Percentiles rank a stretch among this genome's conserved stretches.
Evolutionary conservation across 2,329 filamentous ascomycete species (phyloP).

Genomic region (Trichoderma hamatum): DNA sequence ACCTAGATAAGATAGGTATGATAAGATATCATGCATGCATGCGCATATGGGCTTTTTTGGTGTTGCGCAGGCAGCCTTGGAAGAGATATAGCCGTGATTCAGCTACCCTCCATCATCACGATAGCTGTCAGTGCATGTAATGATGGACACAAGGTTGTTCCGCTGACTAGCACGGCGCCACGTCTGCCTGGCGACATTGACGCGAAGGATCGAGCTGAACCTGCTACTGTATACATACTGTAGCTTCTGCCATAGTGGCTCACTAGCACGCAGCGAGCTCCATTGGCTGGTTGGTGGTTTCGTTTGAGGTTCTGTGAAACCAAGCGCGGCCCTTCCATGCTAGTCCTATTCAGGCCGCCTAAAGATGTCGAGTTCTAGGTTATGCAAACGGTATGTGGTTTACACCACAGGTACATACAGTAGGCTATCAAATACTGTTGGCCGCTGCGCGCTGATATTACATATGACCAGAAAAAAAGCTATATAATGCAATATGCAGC

Average conservation of each 20-base stretch:
- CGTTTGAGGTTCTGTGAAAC: not conserved
- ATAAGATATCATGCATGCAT: slow-evolving; percentile 4
- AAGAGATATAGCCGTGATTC: not conserved
- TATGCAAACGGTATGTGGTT: not conserved
- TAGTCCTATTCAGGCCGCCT: not conserved
- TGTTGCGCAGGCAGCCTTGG: not conserved
- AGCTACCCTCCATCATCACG: not conserved
- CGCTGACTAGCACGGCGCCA: not conserved
- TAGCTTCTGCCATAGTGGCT: not conserved
- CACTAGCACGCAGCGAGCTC: slow-evolving; percentile 2
- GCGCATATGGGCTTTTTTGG: not conserved
- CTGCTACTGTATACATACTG: not conserved
- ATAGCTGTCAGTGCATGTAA: not conserved
- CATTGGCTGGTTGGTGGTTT: slow-evolving; percentile 2
- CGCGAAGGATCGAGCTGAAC: slow-evolving; percentile 9
- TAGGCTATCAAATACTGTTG: not conserved
- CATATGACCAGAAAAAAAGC: not conserved
- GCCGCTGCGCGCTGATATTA: not conserved
- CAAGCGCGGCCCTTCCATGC: not conserved
- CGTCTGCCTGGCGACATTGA: slow-evolving; percentile 10
- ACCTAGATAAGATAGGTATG: not conserved
- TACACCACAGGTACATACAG: not conserved
- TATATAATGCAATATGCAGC: not conserved
- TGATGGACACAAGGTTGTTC: not conserved
- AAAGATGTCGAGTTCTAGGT: not conserved